These are phyloP conservation scores for Globisporangium ultimum DNA, from an alignment of 352 stramenopile species.

Conservation along the genomic window DNA sequence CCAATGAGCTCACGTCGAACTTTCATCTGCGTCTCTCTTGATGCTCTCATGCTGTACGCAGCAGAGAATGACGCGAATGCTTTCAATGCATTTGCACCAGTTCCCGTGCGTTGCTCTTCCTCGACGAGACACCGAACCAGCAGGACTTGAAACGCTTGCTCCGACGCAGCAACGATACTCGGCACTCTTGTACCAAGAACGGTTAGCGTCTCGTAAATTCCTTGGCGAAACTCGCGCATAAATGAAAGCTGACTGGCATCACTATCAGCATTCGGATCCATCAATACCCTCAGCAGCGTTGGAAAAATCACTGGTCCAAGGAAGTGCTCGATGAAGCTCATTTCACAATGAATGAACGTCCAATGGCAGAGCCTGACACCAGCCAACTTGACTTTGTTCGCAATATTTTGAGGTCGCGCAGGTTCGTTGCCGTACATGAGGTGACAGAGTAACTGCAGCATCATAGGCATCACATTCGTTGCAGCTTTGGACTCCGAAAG, in stretches of 20 bases:
- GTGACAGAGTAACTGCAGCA: conserved; percentile 73
- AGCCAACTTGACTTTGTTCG: conserved; percentile 60
- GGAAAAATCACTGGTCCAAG: conserved; percentile 68
- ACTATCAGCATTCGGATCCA: conserved; percentile 56
- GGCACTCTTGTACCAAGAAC: conserved; percentile 41
- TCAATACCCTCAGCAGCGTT: conserved; percentile 58
- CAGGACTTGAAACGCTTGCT: conserved; percentile 74
- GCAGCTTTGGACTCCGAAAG: conserved; percentile 49
- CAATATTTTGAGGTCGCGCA: conserved; percentile 40
- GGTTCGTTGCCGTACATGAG: conserved; percentile 68
- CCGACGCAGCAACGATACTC: conserved; percentile 36
- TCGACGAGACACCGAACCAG: conserved; percentile 59
- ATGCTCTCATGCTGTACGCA: conserved; percentile 33
- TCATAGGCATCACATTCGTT: conserved; percentile 52
- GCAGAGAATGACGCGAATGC: conserved; percentile 47
- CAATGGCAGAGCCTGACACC: conserved; percentile 56
- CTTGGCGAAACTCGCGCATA: conserved; percentile 51
- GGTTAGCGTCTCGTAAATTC: conserved; percentile 56
- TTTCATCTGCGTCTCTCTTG: conserved; percentile 25
- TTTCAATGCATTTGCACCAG: conserved; percentile 60
- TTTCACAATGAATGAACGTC: conserved; percentile 49
- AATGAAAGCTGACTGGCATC: conserved; percentile 40
- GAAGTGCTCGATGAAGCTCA: conserved; percentile 36
- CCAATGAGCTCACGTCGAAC: conserved; percentile 49
- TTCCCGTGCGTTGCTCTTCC: conserved; percentile 41